Conservation (phyloP, 495 filamentous ascomycete species). For the Staphylotrichum tortipilum region DNA sequence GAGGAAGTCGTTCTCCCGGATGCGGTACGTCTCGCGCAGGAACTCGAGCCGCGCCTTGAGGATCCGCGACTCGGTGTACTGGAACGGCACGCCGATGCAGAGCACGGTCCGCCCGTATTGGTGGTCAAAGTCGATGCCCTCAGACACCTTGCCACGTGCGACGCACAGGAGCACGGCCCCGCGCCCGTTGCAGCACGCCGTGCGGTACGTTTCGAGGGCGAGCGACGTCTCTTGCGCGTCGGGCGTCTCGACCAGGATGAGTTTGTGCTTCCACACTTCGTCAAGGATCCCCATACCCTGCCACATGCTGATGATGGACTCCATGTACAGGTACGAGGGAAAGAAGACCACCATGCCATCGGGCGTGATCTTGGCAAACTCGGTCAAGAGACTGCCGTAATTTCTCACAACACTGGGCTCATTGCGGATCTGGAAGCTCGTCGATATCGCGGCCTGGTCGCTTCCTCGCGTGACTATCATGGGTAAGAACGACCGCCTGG, state of each 20-base stretch:
- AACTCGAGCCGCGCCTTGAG: constrained; percentile 95
- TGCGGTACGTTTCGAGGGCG: constrained; percentile 92
- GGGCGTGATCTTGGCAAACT: constrained; percentile 89
- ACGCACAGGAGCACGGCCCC: constrained; percentile 91
- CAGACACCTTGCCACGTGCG: constrained; percentile 91
- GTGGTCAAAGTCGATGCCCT: constrained; percentile 99
- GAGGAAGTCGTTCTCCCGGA: constrained; percentile 94
- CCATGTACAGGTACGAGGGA: constrained; percentile 98
- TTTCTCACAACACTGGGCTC: constrained; percentile 92
- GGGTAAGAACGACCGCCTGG: constrained; percentile 87
- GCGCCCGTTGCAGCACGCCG: constrained; percentile 91
- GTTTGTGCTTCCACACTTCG: constrained; percentile 98
- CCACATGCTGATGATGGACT: constrained; percentile 98
- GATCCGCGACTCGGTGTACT: constrained; percentile 97
- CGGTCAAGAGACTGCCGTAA: constrained; percentile 84
- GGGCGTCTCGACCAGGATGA: constrained; percentile 95
- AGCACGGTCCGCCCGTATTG: constrained; percentile 96
- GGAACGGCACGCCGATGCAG: constrained; percentile 95
- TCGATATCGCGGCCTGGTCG: constrained; percentile 86
- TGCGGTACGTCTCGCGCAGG: constrained; percentile 90
- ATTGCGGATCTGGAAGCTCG: constrained; percentile 87
- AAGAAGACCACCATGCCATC: constrained; percentile 99
- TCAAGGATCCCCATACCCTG: constrained; percentile 96
- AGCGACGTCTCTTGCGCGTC: constrained; percentile 95
- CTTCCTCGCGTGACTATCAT: constrained; percentile 95